Percentiles rank a stretch among this genome's conserved stretches.
Evolutionary conservation across 257 asterid species (phyloP).

Genomic region (Verbascum thapsus): DNA sequence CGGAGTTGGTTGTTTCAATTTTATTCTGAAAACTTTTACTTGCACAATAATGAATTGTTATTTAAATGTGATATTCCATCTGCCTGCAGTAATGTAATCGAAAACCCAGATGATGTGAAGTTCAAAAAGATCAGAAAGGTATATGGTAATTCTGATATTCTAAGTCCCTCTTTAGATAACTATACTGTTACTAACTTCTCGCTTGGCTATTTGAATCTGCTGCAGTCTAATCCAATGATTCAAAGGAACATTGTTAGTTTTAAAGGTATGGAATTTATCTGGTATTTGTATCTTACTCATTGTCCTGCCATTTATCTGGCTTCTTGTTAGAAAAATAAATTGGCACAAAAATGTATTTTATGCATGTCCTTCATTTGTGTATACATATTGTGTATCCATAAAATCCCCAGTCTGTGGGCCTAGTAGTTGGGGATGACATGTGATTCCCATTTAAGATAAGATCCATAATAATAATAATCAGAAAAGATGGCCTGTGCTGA

Average conservation of each 20-base stretch:
- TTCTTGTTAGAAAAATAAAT: neutral
- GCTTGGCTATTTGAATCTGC: constrained; percentile 27
- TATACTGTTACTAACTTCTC: neutral
- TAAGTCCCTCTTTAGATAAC: neutral
- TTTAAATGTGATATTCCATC: neutral
- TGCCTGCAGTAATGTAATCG: constrained; percentile 74
- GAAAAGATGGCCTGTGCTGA: too few relatives aligned
- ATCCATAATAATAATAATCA: too few relatives aligned
- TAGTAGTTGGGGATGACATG: too few relatives aligned
- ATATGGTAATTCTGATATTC: constrained; percentile 1
- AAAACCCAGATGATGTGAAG: constrained; percentile 73
- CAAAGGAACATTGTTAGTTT: constrained; percentile 62
- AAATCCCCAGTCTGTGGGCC: too few relatives aligned
- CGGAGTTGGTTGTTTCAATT: neutral
- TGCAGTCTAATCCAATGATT: constrained; percentile 76
- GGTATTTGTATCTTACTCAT: neutral
- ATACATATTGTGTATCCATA: too few relatives aligned
- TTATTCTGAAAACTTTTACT: constrained; percentile 1
- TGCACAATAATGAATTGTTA: too few relatives aligned
- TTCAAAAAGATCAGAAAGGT: constrained; percentile 87
- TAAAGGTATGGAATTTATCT: constrained; percentile 50
- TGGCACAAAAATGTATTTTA: neutral
- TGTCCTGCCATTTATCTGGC: neutral
- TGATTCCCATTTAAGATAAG: too few relatives aligned
- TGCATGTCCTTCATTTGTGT: neutral